Evolutionary conservation across 129 eudicot species (phyloP).

Genomic region (Dittrichia graveolens): DNA sequence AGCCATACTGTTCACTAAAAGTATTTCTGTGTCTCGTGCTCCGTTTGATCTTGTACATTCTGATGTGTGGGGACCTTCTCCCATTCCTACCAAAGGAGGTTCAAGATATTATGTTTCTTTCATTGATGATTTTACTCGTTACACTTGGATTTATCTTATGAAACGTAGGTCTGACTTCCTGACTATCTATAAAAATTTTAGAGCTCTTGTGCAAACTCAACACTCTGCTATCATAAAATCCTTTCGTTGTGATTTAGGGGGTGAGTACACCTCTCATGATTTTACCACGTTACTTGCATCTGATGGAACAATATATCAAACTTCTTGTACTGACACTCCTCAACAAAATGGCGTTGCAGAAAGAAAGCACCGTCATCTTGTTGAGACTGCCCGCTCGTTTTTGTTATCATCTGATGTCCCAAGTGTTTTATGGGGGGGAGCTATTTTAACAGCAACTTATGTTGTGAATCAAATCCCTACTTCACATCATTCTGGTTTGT

Average conservation of each 20-base stretch:
- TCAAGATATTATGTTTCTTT: neutral
- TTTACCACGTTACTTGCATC: neutral
- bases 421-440: too few relatives aligned
- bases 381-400: neutral
- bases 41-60: neutral
- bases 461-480: too few relatives aligned
- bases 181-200: too few relatives aligned
- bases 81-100: neutral
- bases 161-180: too few relatives aligned
- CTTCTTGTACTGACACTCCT: neutral
- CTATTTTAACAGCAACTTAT: too few relatives aligned
- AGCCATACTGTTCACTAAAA: neutral
- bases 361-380: neutral
- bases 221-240: neutral
- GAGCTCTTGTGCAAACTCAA: too few relatives aligned
- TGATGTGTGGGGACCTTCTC: neutral
- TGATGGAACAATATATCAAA: neutral
- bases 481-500: too few relatives aligned
- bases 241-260: neutral
- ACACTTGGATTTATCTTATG: too few relatives aligned
- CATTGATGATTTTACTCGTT: neutral
- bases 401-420: neutral
- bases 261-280: too few relatives aligned
- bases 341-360: neutral
- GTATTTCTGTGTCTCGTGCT: neutral